Base-by-base conservation (phyloP, 345 rosid genomes). In the Viola odorata region DNA sequence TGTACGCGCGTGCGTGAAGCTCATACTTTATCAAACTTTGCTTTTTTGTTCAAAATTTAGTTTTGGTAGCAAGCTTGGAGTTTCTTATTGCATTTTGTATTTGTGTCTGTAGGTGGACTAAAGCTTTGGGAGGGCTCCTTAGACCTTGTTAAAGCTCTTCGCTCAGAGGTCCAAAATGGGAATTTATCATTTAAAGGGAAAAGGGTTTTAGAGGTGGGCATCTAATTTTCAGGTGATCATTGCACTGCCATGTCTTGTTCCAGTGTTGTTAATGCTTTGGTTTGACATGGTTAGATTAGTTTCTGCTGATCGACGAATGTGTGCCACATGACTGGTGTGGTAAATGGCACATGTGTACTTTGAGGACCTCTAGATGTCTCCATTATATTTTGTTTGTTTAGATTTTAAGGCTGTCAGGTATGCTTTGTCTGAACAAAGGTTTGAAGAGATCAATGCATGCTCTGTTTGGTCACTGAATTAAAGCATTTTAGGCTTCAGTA, bases 121-220 rank as follows among this genome's bases (percentile, higher is more conserved):
- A 94, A 94, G 80, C 86, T 94, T 41, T 90, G 99, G 97, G 99
- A 94, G 78, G 95, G 97, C 55, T 94, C 99, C 9, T 56, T 90
- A 17, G 99, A 94, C 82, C 95, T 94, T 60, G 85, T 90, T 41
- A 86, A 80, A 75, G 83, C 95, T 70, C 85, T 90, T 16, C 84
- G 66, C 17, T 68, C 83, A 1, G 89, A 88, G 61, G 68, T 83
- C 54, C 80, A 79, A 54, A 70, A 70, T 16, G 85, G 79, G 17
- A 67, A 64, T 58, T 51, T 88, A 12, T 81, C 87, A 6, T 81
- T 94, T 57, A 37, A 65, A 7, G 83, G 91, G 15, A 94, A 86
- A 72, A 61, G 77, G 50, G 96, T 88, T 45, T 76, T 90, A 71
- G 99, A 94, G 97, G 97, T 94, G 76, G 61, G 75, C 53, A 69